A percentile compares a stretch with the other conserved stretches of the same genome.
Conservation (phyloP, 192 early-diverging fungal species). For the Podila epigama region DNA sequence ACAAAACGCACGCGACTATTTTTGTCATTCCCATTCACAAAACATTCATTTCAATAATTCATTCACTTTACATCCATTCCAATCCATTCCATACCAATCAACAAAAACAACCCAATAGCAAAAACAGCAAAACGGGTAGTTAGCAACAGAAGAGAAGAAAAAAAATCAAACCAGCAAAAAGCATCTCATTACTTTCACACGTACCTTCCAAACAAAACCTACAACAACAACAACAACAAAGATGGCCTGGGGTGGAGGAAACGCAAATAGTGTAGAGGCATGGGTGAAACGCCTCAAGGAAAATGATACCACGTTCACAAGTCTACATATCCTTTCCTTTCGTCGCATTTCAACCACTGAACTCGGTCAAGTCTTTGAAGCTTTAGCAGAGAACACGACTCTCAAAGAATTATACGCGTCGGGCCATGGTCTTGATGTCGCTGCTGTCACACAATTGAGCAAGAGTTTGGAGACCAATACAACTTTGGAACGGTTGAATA, state of each 20-base stretch:
- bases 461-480: constrained; percentile 50
- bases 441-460: constrained; percentile 36
- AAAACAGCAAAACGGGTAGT: no score
- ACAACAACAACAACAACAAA: constrained; percentile 5
- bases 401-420: constrained; percentile 61
- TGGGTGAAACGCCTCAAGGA: constrained; percentile 58
- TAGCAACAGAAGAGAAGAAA: background rate
- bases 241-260: constrained; percentile 63
- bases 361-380: constrained; percentile 53
- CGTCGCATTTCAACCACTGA: constrained; percentile 51
- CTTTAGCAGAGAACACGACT: constrained; percentile 49
- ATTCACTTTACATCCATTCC: no score
- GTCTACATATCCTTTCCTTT: constrained; percentile 64
- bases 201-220: background rate
- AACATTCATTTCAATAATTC: no score
- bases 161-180: background rate
- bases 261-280: constrained; percentile 52
- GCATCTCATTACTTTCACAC: background rate
- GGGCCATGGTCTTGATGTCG: constrained; percentile 52
- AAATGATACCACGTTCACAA: constrained; percentile 54
- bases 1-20: no score
- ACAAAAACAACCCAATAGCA: no score
- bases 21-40: no score
- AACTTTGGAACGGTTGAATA: constrained; percentile 51
- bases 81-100: no score